Percentiles rank a stretch among this genome's conserved stretches.
phyloP scores from a whole-genome alignment of 805 yeast species.

The Pichia nanzhaoensis region DNA sequence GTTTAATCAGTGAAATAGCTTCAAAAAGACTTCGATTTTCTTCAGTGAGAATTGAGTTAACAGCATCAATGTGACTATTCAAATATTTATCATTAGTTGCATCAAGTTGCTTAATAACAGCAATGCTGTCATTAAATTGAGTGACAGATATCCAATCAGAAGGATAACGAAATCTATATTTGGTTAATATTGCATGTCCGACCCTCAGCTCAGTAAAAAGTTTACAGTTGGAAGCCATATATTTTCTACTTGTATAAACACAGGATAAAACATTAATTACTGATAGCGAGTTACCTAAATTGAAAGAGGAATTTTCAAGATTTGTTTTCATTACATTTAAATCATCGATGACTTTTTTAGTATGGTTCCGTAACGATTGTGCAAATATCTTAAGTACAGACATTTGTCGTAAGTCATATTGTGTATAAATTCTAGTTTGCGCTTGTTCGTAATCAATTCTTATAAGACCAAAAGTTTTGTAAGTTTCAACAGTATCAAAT shows the following conservation, averaged over 20 bases:
- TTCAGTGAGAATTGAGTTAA: slow-evolving; percentile 5
- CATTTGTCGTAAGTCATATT: slow-evolving; percentile 55
- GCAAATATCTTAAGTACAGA: slow-evolving; percentile 38
- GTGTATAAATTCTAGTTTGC: slow-evolving; percentile 39
- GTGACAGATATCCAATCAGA: slow-evolving; percentile 54
- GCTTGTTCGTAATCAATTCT: slow-evolving; percentile 45
- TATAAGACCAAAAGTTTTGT: slow-evolving; percentile 34
- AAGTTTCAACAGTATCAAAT: slow-evolving; percentile 45
- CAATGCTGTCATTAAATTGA: slow-evolving; percentile 46
- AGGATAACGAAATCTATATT: slow-evolving; percentile 43
- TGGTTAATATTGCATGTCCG: slow-evolving; percentile 28
- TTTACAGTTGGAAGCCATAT: background rate
- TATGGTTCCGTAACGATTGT: slow-evolving; percentile 27
- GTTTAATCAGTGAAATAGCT: background rate
- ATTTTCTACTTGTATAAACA: slow-evolving; percentile 30
- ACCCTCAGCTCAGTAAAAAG: slow-evolving; percentile 14
- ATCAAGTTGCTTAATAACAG: background rate
- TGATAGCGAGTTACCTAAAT: slow-evolving; percentile 34
- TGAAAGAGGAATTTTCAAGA: slow-evolving; percentile 32
- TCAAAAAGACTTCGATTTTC: slow-evolving; percentile 1
- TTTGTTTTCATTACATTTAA: slow-evolving; percentile 30
- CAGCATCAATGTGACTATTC: slow-evolving; percentile 1
- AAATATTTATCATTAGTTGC: slow-evolving; percentile 1
- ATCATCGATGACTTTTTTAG: slow-evolving; percentile 27
- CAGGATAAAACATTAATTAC: slow-evolving; percentile 33